Percentiles rank a stretch among this genome's conserved stretches.
Evolutionary conservation across 2,329 filamentous ascomycete genomes (phyloP).

Genomic region (Colletotrichum euphorbiae): DNA sequence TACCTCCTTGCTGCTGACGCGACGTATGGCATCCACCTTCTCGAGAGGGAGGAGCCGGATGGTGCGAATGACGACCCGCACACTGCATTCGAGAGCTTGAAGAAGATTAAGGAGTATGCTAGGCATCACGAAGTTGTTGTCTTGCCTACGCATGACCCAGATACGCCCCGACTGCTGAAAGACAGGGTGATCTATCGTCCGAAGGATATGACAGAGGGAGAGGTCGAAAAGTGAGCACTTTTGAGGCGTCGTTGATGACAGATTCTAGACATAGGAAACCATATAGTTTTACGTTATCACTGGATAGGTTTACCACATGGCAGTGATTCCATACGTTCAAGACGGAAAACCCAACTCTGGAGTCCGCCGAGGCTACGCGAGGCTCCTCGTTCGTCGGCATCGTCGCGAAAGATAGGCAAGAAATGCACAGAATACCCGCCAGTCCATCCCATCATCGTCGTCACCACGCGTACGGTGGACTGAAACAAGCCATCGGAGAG

Average conservation of each 20-base stretch:
- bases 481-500: neutral
- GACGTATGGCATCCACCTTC: conserved; percentile 46
- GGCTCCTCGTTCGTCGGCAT: no score
- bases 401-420: neutral
- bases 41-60: conserved; percentile 49
- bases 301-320: no score
- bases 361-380: no score
- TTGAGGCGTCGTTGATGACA: no score
- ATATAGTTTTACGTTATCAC: no score
- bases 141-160: conserved; percentile 44
- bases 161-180: conserved; percentile 19
- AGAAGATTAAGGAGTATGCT: conserved; percentile 48
- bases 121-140: conserved; percentile 44
- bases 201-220: neutral
- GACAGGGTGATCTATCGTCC: conserved; percentile 31
- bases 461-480: neutral
- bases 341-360: no score
- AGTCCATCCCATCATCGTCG: neutral
- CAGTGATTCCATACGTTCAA: no score
- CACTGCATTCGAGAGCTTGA: conserved; percentile 46
- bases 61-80: conserved; percentile 47
- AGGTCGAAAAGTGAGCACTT: neutral
- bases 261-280: no score
- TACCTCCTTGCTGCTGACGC: conserved; percentile 48
- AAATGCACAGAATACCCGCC: neutral